A percentile compares a stretch with the other conserved stretches of the same genome.
These are phyloP conservation scores for Microdochium bolleyi DNA, from an alignment of 2,329 filamentous ascomycete species.

Conservation along the genomic window DNA sequence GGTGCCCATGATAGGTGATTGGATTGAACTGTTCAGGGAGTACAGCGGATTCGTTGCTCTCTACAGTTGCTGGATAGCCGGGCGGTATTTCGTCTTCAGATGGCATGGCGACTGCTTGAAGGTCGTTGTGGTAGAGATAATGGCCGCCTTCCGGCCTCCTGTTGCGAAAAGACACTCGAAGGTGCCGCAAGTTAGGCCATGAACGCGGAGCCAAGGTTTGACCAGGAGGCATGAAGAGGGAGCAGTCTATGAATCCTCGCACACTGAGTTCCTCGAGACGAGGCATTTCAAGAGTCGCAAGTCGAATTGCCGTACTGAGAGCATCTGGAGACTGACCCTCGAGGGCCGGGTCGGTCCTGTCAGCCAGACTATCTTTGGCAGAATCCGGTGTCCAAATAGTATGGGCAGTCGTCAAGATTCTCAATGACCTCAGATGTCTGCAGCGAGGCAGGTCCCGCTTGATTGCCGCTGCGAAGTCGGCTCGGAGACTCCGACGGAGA, in stretches of 20 bases:
- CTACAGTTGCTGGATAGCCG: background rate
- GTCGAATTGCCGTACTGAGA: background rate
- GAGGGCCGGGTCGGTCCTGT: background rate
- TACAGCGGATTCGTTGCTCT: background rate
- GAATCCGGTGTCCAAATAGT: background rate
- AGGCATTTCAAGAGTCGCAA: background rate
- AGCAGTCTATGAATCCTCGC: background rate
- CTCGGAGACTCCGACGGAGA: background rate
- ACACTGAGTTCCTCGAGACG: background rate
- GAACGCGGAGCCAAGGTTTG: background rate
- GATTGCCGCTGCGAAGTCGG: background rate
- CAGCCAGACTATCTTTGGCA: background rate
- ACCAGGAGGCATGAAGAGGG: background rate
- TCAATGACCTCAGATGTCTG: background rate
- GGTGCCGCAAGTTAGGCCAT: background rate
- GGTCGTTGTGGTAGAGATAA: background rate
- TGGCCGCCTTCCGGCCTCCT: background rate
- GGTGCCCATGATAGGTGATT: background rate
- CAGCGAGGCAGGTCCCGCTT: background rate
- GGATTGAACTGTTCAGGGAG: background rate
- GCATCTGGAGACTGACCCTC: background rate
- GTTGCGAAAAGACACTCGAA: background rate
- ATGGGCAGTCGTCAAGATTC: background rate
- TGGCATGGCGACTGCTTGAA: background rate
- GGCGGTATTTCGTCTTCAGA: background rate